Base-by-base conservation (phyloP, 1,139 yeast species). In the Debaryomyces robertsiae region DNA sequence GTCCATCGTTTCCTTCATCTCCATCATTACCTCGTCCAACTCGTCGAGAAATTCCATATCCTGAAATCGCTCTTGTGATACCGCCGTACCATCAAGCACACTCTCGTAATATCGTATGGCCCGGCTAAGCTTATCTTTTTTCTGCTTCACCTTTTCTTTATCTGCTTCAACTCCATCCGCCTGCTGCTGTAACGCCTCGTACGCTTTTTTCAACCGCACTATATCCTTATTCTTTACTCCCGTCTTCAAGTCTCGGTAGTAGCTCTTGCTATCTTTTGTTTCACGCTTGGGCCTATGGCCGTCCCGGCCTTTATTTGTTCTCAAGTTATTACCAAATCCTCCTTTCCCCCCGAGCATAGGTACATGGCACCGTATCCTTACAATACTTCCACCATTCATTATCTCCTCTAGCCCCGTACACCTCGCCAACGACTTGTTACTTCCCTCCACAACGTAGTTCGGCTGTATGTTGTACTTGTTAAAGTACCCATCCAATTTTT, bases 321-420 rank as follows among this genome's bases (percentile, higher is more conserved):
- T 61, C 38, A 75, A 53, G 53, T 66, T 58, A 17, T 71, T 61
- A 1, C 78, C 79, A 53, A 73, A 71, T 2, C 79, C 80, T 27
- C 80, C 80, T 55, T 75, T 75, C 16, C 81, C 80, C 11, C 80
- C 79, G 13, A 28, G 19, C 13, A 35, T 31, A 9, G 24, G 7
- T 7, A 27, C 18, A 3, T 7, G 19, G 19, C 32, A 30, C 19
- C 13, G 27, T 16, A 35, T 28, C 10, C 6, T 27, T 4, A 28
- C 17, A 6, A 28, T 13, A 6, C 18, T 32, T 4, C 11, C 14
- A 17, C 22, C 3, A 9, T 31, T 22, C 3, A 4, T 18, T 9
- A 35, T 9, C 7, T 28, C 22, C 13, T 18, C 19, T 9, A 35
- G 3, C 13, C 10, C 28, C 9, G 22, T 11, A n/a, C 18, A 28